Evolutionary conservation across 805 yeast genomes (phyloP), one percentile per base, ranked within the genome.

Genomic region (Candida methanosorbosa): DNA sequence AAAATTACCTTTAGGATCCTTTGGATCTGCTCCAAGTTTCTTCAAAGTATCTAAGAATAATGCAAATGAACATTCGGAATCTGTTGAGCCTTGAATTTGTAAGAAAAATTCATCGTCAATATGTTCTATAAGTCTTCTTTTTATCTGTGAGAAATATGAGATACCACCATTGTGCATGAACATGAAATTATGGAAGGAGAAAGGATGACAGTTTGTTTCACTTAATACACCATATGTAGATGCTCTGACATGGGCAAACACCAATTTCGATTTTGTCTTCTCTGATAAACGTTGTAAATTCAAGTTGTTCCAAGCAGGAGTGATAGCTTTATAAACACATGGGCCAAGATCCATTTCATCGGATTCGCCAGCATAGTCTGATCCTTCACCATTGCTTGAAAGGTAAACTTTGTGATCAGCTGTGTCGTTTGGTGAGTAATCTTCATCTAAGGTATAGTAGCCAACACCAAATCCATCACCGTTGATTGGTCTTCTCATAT

Each of bases 401-500:
- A 21, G 14, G 13, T 24, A 8, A 9, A 6, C 14, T n/a, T 24
- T 14, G n/a, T 35, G 14, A 7, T 12, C 27, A 9, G 11, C 6
- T n/a, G 31, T 14, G 9, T 33, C 38, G 27, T 70, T 73, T 15
- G 72, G 54, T 20, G 57, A 65, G 9, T 56, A 57, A 32, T 74
- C 78, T 9, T 61, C 61, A 30, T 74, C 81, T n/a, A 63, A 48
- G 4, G 78, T 68, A 52, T 92, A 92, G 60, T 92, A 92, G 1
- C 97, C 97, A 17, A 92, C 90, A 2, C 98, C 98, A 57, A 92
- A 92, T 1, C 98, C 98, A 57, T 92, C 98, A 28, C 98, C 98
- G 55, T 92, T 92, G 46, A 92, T 85, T 2, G 98, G 97, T 34
- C 95, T 75, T 44, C 94, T 64, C 61, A 77, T 79, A 51, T 92